A percentile compares a stretch with the other conserved stretches of the same genome.
Conservation (phyloP, 2,329 filamentous ascomycete species). For the Xylaria sp. region DNA sequence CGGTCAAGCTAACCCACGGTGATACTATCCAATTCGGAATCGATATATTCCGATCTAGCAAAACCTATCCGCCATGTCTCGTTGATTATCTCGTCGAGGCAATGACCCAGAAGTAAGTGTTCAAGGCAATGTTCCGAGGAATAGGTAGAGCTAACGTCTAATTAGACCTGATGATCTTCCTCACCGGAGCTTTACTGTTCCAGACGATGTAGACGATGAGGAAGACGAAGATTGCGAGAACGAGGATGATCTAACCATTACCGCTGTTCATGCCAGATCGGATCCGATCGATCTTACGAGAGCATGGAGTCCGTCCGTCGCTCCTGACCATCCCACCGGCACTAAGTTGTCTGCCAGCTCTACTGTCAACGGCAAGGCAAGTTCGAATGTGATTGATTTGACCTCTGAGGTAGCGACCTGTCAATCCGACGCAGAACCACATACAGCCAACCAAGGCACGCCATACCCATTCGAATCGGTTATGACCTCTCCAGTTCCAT, state of each 20-base stretch:
- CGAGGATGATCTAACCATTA: constrained; percentile 27
- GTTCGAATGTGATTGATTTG: constrained; percentile 41
- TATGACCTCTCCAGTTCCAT: background rate
- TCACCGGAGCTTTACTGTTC: constrained; percentile 53
- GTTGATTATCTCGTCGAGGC: constrained; percentile 50
- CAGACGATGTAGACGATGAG: constrained; percentile 53
- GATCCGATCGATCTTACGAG: background rate
- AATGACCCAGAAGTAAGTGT: constrained; percentile 31
- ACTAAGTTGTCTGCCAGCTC: background rate
- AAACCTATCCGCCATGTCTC: constrained; percentile 53
- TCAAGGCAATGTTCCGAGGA: background rate
- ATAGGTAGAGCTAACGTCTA: constrained; percentile 24
- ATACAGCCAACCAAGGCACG: background rate
- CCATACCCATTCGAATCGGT: background rate
- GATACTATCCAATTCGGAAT: constrained; percentile 54
- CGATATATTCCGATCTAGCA: constrained; percentile 51
- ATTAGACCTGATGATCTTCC: constrained; percentile 34
- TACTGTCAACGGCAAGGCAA: constrained; percentile 16
- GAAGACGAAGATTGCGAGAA: constrained; percentile 35
- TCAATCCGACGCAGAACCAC: constrained; percentile 28
- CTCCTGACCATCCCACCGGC: background rate
- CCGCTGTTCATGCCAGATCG: background rate
- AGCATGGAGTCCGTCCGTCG: constrained; percentile 4
- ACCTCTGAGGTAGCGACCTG: constrained; percentile 40
- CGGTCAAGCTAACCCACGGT: constrained; percentile 46